A percentile compares a stretch with the other conserved stretches of the same genome.
Evolutionary conservation across 2,329 filamentous ascomycete species (phyloP).

Genomic region (Fusarium citri): DNA sequence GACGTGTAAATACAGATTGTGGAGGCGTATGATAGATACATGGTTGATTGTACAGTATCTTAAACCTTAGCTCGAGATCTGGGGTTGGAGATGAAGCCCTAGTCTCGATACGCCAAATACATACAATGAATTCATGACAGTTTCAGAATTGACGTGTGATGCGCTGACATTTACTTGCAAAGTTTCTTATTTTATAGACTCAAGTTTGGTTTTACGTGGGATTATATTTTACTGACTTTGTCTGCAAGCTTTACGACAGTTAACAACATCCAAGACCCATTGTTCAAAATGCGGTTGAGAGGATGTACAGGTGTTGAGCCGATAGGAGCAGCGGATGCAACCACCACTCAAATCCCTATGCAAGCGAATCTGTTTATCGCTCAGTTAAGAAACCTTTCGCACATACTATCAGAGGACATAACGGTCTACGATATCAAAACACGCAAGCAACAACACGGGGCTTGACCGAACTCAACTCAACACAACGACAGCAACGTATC

Average conservation of each 20-base stretch:
- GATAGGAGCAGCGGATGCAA: conserved; percentile 25
- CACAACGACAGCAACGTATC: conserved; percentile 9
- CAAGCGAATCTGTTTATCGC: neutral
- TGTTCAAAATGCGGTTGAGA: conserved; percentile 18
- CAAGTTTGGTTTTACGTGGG: neutral
- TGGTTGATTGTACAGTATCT: conserved; percentile 9
- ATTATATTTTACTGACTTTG: neutral
- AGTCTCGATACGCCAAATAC: conserved; percentile 30
- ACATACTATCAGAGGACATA: neutral
- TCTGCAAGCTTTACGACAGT: neutral
- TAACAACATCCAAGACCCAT: neutral
- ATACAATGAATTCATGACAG: conserved; percentile 24
- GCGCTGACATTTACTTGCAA: neutral
- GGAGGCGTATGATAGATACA: conserved; percentile 33
- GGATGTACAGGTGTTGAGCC: conserved; percentile 23
- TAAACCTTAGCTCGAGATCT: conserved; percentile 16
- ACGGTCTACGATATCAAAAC: neutral
- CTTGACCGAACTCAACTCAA: conserved; percentile 6
- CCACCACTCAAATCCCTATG: neutral
- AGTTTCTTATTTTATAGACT: neutral
- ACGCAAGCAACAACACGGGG: too few relatives aligned
- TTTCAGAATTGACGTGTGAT: neutral
- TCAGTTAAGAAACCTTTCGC: neutral
- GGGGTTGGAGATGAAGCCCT: conserved; percentile 26
- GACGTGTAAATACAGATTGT: conserved; percentile 42